Conservation (phyloP, 345 rosid species). For the Arabis hirsuta region DNA sequence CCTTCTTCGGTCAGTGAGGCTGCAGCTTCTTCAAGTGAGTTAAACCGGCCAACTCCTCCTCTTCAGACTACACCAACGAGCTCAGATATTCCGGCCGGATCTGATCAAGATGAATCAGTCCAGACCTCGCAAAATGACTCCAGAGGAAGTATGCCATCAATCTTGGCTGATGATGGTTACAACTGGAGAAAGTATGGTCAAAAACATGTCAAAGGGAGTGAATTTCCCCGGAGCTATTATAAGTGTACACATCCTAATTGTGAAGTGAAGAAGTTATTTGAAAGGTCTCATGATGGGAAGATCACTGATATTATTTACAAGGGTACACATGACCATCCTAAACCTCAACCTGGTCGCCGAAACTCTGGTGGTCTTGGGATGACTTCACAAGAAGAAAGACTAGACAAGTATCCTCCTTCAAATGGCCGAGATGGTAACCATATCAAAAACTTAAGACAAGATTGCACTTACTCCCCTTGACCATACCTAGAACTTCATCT, state of each 20-base stretch:
- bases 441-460: slow-evolving; percentile 18
- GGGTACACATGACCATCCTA: slow-evolving; percentile 97
- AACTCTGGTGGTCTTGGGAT: slow-evolving; percentile 63
- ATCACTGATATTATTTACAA: slow-evolving; percentile 90
- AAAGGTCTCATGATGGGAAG: slow-evolving; percentile 90
- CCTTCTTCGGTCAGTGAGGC: slow-evolving; percentile 61
- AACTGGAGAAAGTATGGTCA: slow-evolving; percentile 99
- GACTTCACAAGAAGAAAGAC: slow-evolving; percentile 74
- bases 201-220: slow-evolving; percentile 98
- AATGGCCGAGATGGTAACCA: slow-evolving; percentile 67
- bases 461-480: slow-evolving; percentile 10
- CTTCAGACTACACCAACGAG: slow-evolving; percentile 52
- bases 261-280: slow-evolving; percentile 96
- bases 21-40: slow-evolving; percentile 72
- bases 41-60: slow-evolving; percentile 61
- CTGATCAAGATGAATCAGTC: slow-evolving; percentile 67
- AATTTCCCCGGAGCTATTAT: slow-evolving; percentile 96
- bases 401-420: slow-evolving; percentile 56
- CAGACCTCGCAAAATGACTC: slow-evolving; percentile 66
- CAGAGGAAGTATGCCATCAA: slow-evolving; percentile 54
- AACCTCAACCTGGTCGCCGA: slow-evolving; percentile 88
- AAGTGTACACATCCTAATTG: slow-evolving; percentile 98
- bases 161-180: slow-evolving; percentile 87
- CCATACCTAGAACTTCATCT: slow-evolving; percentile 16
- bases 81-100: slow-evolving; percentile 54